phyloP scores from a whole-genome alignment of 805 yeast genomes.

The Alloascoidea africana region DNA sequence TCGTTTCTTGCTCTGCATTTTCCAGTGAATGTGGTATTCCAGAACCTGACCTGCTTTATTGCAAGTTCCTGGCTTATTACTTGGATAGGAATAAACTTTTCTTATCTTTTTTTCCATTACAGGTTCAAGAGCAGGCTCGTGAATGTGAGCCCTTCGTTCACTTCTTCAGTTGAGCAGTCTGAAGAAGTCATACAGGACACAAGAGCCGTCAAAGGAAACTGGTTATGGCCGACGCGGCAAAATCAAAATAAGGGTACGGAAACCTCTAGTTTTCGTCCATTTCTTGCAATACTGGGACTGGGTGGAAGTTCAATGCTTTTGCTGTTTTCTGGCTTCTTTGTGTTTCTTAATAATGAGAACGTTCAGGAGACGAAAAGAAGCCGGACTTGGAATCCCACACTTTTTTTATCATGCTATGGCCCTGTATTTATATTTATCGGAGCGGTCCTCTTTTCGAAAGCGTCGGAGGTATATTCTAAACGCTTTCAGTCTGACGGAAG shows the following conservation, averaged over 20 bases:
- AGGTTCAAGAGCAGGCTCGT: not conserved
- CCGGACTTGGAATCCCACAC: not conserved
- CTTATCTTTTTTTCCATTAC: not conserved
- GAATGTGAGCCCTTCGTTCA: too few species aligned
- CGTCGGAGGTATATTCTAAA: not conserved
- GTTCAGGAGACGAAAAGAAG: too few species aligned
- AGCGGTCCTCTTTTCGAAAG: not conserved
- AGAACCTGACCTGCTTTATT: not conserved
- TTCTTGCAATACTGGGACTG: not conserved
- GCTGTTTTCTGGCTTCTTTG: not conserved
- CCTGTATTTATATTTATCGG: not conserved
- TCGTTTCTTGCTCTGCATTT: constrained; percentile 25
- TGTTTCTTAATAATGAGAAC: not conserved
- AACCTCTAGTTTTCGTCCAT: not conserved
- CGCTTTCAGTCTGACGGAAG: not conserved
- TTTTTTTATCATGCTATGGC: not conserved
- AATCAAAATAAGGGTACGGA: too few species aligned
- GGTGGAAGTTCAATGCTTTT: not conserved
- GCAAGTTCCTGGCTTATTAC: not conserved
- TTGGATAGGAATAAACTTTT: not conserved
- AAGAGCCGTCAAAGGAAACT: too few species aligned
- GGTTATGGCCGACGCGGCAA: too few species aligned
- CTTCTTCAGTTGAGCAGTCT: not conserved
- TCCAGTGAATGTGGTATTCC: not conserved
- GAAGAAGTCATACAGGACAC: too few species aligned